Percentiles rank a stretch among this genome's conserved stretches.
phyloP scores from a whole-genome alignment of 2,329 filamentous ascomycete species.

The Phyllosticta ampelicida region DNA sequence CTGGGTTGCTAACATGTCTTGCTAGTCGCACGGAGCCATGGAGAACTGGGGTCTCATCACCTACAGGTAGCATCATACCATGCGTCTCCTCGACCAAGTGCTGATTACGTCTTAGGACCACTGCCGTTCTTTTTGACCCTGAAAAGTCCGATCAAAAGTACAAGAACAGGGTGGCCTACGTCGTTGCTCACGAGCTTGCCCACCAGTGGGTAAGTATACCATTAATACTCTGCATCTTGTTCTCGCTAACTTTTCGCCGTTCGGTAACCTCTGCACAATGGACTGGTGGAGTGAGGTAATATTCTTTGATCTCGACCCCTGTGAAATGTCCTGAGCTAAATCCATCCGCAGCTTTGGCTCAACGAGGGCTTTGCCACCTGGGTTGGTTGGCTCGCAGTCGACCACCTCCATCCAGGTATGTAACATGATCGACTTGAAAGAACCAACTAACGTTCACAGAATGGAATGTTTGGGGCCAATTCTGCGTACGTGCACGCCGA shows the following conservation, averaged over 20 bases:
- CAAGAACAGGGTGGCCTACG: slow-evolving; percentile 90
- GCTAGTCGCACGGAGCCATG: slow-evolving; percentile 64
- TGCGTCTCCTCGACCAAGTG: no score
- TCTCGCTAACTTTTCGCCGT: slow-evolving; percentile 26
- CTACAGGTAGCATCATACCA: slow-evolving; percentile 50
- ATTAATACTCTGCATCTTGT: no score
- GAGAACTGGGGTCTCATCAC: slow-evolving; percentile 97
- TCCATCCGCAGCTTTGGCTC: slow-evolving; percentile 55
- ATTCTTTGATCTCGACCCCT: no score
- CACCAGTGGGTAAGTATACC: slow-evolving; percentile 58
- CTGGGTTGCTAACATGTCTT: slow-evolving; percentile 28
- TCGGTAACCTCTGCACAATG: slow-evolving; percentile 91
- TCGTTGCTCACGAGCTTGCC: slow-evolving; percentile 94
- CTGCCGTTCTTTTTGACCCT: slow-evolving; percentile 92
- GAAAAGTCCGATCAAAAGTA: slow-evolving; percentile 81
- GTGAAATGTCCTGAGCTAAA: not conserved
- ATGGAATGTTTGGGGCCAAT: slow-evolving; percentile 97
- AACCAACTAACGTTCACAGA: slow-evolving; percentile 39
- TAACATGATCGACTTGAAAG: not conserved
- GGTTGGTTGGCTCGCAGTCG: slow-evolving; percentile 90
- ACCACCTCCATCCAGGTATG: slow-evolving; percentile 72
- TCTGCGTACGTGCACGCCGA: slow-evolving; percentile 58
- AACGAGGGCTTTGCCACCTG: slow-evolving; percentile 97
- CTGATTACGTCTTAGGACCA: slow-evolving; percentile 44
- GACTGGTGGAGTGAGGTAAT: slow-evolving; percentile 78